Evolutionary conservation across 2,329 filamentous ascomycete species (phyloP).

Genomic region (Microdochium trichocladiopsis): DNA sequence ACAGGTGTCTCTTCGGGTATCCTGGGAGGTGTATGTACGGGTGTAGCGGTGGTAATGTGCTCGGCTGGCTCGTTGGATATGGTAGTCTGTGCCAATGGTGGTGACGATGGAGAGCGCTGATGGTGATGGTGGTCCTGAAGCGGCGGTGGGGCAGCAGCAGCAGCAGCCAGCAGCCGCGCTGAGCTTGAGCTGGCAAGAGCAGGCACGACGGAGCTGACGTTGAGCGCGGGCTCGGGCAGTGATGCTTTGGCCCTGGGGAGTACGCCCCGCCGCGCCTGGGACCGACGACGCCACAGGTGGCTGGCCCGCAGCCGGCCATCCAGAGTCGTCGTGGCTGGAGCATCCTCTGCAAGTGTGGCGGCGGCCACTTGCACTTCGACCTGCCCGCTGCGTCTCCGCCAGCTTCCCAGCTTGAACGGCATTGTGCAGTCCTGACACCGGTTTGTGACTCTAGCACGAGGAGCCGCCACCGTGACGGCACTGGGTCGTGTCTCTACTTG

Average conservation of each 20-base stretch:
- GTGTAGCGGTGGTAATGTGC: slow-evolving; percentile 1
- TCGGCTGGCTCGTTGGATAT: neutral
- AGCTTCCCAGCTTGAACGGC: too few relatives aligned
- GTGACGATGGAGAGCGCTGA: slow-evolving; percentile 1
- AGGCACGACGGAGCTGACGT: neutral
- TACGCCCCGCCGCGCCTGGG: too few relatives aligned
- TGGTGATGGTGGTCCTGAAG: slow-evolving; percentile 1
- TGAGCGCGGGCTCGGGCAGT: neutral
- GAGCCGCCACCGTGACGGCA: too few relatives aligned
- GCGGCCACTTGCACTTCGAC: too few relatives aligned
- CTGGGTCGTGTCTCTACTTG: too few relatives aligned
- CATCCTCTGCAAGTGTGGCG: too few relatives aligned
- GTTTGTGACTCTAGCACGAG: too few relatives aligned
- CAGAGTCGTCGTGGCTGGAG: neutral
- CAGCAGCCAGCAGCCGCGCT: neutral
- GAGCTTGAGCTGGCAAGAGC: neutral
- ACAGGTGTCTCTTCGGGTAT: neutral
- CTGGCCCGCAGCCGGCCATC: neutral
- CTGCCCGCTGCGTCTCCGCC: too few relatives aligned
- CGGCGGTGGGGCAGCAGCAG: neutral
- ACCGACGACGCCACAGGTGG: neutral
- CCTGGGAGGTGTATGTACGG: neutral
- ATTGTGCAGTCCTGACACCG: too few relatives aligned
- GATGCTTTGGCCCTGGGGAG: too few relatives aligned
- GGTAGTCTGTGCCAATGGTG: neutral